Evolutionary conservation across 352 stramenopile genomes (phyloP), one percentile per base, ranked within the genome.

Genomic region (Pythium sukuiense): DNA sequence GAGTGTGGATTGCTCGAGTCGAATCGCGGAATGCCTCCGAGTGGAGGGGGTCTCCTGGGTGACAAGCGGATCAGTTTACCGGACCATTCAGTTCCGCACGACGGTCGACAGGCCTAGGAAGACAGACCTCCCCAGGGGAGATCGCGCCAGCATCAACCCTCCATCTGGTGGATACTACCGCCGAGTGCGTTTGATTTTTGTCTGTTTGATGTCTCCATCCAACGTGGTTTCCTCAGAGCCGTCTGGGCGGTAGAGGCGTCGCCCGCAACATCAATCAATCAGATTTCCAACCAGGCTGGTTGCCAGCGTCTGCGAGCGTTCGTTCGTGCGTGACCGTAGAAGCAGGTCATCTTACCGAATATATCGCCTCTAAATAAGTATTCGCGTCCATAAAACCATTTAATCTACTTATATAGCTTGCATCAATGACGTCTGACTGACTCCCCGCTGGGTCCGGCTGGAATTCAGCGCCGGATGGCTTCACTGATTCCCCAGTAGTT

Each of bases 1-100:
- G n/a, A 32, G 30, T 29, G 35, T 12, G 35, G 16, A 12, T 43
- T 12, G 16, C 7, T 43, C 35, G 35, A 43, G 37, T 59, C 48
- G 58, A 70, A 70, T 64, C 55, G 63, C 46, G 48, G 55, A 70
- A 70, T 70, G 55, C 30, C 20, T 32, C 20, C 20, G 20, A 24
- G 20, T 35, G 8, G 16, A 29, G 49, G 11, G 45, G 45, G 24
- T 53, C 16, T 16, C 35, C 5, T 52, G 18, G 16, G 18, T 27
- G 45, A 29, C 45, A 29, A 52, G n/a, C 45, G 45, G 45, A 52
- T 52, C 45, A 29, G 11, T 29, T 24, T 14, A 29, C 16, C 29
- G n/a, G 45, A 30, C n/a, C 45, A 52, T 52, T 52, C 45, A n/a
- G 45, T 52, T 52, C 45, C n/a, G 45, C n/a, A 4, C n/a, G 7